These are phyloP conservation scores for Ustilago cynodontis DNA, from an alignment of 1,284 basidiomycete species.

Conservation along the genomic window DNA sequence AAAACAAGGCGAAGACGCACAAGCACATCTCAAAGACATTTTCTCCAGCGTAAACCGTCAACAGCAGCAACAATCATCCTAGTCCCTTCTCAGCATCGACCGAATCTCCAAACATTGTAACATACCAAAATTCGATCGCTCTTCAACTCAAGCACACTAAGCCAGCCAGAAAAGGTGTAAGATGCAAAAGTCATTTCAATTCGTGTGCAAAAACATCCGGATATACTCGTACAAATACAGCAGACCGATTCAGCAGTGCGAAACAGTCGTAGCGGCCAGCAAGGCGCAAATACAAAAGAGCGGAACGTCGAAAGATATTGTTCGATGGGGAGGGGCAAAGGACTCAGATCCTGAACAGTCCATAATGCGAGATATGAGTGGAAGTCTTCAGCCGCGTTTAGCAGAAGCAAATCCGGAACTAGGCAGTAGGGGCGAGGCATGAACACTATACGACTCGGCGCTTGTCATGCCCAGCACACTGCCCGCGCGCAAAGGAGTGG, in stretches of 20 bases:
- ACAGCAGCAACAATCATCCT: conserved; percentile 16
- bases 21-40: conserved; percentile 53
- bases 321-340: neutral
- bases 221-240: conserved; percentile 13
- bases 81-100: neutral
- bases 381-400: conserved; percentile 11
- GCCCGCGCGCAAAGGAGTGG: conserved; percentile 20
- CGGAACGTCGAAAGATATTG: neutral
- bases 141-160: neutral
- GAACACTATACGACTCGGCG: conserved; percentile 3
- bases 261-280: neutral
- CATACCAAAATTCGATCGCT: neutral
- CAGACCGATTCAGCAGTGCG: neutral
- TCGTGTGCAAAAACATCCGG: neutral
- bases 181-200: neutral
- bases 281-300: neutral
- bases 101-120: neutral
- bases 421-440: conserved; percentile 11
- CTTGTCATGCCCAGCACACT: conserved; percentile 28
- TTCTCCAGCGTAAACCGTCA: conserved; percentile 47
- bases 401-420: conserved; percentile 9
- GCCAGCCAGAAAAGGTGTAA: neutral
- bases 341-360: neutral
- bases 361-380: neutral
- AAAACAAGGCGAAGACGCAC: conserved; percentile 49